These are phyloP conservation scores for Chrysosporium queenslandicum DNA, from an alignment of 2,329 filamentous ascomycete species.

Conservation along the genomic window DNA sequence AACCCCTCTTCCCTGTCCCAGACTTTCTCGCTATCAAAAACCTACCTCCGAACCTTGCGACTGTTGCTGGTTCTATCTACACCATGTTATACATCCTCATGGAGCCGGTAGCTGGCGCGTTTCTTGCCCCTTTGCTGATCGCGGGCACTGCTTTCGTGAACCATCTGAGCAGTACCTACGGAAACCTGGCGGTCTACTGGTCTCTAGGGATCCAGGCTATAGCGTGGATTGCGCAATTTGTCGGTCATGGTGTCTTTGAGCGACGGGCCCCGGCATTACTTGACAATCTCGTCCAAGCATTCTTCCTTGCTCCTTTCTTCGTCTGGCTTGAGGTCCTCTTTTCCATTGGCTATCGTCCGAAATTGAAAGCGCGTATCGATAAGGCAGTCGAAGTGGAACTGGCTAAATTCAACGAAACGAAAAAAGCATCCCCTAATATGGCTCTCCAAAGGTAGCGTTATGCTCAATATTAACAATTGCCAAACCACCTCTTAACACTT, in stretches of 20 bases:
- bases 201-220: constrained; percentile 60
- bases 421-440: constrained; percentile 20
- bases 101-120: constrained; percentile 79
- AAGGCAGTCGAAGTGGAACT: constrained; percentile 66
- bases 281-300: constrained; percentile 82
- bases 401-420: constrained; percentile 58
- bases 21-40: constrained; percentile 45
- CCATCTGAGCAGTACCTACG: constrained; percentile 57
- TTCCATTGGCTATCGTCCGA: constrained; percentile 76
- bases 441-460: background rate
- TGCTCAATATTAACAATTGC: background rate
- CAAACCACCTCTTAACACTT: background rate
- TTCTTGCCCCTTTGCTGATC: constrained; percentile 66
- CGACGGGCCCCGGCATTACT: constrained; percentile 77
- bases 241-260: constrained; percentile 85
- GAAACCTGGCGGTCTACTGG: constrained; percentile 50
- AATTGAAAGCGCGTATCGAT: constrained; percentile 72
- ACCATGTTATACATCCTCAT: constrained; percentile 76
- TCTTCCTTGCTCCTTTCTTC: constrained; percentile 90
- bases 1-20: constrained; percentile 45
- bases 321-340: constrained; percentile 96
- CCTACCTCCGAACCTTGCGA: constrained; percentile 52
- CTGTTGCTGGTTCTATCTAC: constrained; percentile 53
- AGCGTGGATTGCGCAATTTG: constrained; percentile 79
- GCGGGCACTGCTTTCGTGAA: constrained; percentile 65